These are phyloP conservation scores for Xylariomycetidae sp. DNA, from an alignment of 2,329 filamentous ascomycete species.

Conservation along the genomic window DNA sequence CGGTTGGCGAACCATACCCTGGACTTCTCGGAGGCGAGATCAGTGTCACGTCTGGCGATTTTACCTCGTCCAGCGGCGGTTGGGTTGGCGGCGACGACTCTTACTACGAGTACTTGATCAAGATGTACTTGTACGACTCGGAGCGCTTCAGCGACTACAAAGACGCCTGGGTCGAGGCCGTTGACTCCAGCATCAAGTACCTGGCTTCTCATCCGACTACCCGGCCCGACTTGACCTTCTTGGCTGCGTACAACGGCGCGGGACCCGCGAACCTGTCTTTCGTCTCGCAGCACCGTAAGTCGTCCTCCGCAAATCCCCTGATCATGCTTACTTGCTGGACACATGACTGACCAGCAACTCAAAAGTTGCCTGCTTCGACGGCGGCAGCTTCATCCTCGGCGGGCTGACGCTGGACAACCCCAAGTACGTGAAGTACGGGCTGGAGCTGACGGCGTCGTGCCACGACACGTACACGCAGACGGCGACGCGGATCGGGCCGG, in stretches of 20 bases:
- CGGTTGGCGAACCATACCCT: constrained; percentile 63
- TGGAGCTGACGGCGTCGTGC: constrained; percentile 66
- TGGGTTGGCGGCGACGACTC: constrained; percentile 75
- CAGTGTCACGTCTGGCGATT: constrained; percentile 57
- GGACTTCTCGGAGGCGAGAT: constrained; percentile 68
- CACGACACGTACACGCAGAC: constrained; percentile 66
- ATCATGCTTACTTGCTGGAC: neutral
- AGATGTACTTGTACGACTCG: constrained; percentile 80
- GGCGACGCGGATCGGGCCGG: constrained; percentile 69
- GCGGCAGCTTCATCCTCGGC: constrained; percentile 79
- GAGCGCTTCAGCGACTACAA: constrained; percentile 57
- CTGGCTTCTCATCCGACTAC: constrained; percentile 62
- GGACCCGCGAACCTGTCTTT: constrained; percentile 30
- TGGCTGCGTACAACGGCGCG: constrained; percentile 50
- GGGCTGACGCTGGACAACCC: constrained; percentile 61
- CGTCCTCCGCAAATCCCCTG: neutral
- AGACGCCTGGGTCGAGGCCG: constrained; percentile 69
- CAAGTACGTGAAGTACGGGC: constrained; percentile 67
- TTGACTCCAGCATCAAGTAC: constrained; percentile 67
- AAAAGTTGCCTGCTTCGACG: constrained; percentile 73
- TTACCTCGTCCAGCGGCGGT: constrained; percentile 61
- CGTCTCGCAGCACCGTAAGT: constrained; percentile 44
- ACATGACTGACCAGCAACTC: neutral
- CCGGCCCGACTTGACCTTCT: constrained; percentile 66
- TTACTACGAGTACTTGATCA: constrained; percentile 87